Percentiles rank a stretch among this genome's conserved stretches.
These are phyloP conservation scores for Lathyrus oleraceus DNA, from an alignment of 306 rosid species.

Conservation along the genomic window DNA sequence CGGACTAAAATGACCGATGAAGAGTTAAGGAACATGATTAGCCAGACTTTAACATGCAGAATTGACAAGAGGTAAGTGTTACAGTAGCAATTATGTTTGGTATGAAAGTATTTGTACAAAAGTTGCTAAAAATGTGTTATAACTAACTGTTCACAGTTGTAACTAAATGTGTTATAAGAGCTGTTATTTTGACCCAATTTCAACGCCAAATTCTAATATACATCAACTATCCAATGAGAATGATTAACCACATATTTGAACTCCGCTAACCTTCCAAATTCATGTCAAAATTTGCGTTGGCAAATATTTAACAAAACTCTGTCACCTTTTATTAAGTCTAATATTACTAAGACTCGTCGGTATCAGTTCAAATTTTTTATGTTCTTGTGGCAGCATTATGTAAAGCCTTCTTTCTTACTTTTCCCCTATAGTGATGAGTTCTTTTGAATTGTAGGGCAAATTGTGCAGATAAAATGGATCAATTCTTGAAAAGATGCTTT, in stretches of 20 bases:
- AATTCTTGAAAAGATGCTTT: conserved; percentile 80
- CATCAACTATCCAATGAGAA: not conserved
- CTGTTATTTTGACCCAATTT: not conserved
- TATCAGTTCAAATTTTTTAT: conserved; percentile 21
- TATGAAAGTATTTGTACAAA: conserved; percentile 2
- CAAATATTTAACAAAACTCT: not conserved
- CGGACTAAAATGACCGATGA: conserved; percentile 79
- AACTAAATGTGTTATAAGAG: no score
- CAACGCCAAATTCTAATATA: not conserved
- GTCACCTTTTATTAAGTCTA: not conserved
- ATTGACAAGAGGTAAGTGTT: conserved; percentile 73
- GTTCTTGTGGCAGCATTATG: conserved; percentile 15
- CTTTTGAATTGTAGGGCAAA: conserved; percentile 60
- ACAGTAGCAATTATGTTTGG: conserved; percentile 17
- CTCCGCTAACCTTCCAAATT: not conserved
- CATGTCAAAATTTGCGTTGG: not conserved
- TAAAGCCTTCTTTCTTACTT: not conserved
- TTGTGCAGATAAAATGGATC: conserved; percentile 88
- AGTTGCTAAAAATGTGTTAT: not conserved
- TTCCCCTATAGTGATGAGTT: conserved; percentile 31
- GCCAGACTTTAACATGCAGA: conserved; percentile 90
- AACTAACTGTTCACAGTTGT: not conserved
- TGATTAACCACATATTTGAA: not conserved
- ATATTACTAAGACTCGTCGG: not conserved
- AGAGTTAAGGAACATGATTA: conserved; percentile 77